Base-by-base conservation (phyloP, 2,329 filamentous ascomycete genomes). In the Catunica adiposa region DNA sequence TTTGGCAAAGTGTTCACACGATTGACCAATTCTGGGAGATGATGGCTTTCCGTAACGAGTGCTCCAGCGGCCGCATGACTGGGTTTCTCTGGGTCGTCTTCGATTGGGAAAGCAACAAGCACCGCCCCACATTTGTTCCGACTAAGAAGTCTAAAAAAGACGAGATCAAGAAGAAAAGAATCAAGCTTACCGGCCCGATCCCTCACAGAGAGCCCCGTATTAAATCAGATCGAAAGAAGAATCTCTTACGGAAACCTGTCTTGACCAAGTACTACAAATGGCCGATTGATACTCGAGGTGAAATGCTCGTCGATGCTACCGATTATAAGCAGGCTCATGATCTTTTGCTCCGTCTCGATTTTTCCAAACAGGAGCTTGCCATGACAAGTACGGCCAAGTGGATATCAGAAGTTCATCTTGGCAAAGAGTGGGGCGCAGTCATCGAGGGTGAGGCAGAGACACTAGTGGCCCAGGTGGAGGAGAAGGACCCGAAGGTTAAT, bases 11-110 rank as follows among this genome's bases (percentile, higher is more conserved):
- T 58, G 82, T 96, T 23, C 83, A 77, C 65, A 85, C 81, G 0
- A 71, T 98, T 42, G 86, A 89, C n/a, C 82, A 89, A 62, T 98
- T 98, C 64, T 98, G 92, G 92, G 92, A 98, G 60, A 85, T 94
- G 77, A 97, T 98, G 90, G 84, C 89, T 0, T 97, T 86, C 65
- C 77, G 92, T 56, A 92, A 97, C 66, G 92, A 98, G 65, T 98
- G 92, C 64, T 95, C 89, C 0, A 87, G 89, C 34, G 94, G 92
- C 0, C 77, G 89, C 17, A 75, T 95, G 64, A 94, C 95, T 0
- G 94, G 94, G 0, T 98, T 98, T 62, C 75, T 97, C 25, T 98
- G 94, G 90, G 71, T 96, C 25, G 83, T 96, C 0, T 84, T 96
- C 61, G 83, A 88, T 34, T 51, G 53, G 20, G 38, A 54, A 22